phyloP scores from a whole-genome alignment of 352 stramenopile species.

The Globisporangium parvum region DNA sequence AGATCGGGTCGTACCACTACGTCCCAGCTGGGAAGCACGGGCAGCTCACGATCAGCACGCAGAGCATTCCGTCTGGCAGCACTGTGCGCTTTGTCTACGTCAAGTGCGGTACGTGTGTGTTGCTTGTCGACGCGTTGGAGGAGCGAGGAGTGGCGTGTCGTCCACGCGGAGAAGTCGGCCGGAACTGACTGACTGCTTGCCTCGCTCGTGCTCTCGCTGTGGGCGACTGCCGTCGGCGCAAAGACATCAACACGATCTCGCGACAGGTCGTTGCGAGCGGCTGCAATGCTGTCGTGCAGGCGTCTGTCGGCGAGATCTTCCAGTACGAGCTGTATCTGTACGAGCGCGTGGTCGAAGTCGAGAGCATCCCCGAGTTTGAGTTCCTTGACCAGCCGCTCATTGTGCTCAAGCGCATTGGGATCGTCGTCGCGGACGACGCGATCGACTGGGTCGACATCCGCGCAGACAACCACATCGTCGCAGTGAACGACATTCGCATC shows the following conservation, averaged over 20 bases:
- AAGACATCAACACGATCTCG: slow-evolving; percentile 84
- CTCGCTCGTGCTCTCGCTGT: neutral
- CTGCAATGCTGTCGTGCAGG: slow-evolving; percentile 79
- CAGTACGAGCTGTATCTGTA: slow-evolving; percentile 87
- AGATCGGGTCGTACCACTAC: slow-evolving; percentile 76
- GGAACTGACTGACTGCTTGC: neutral
- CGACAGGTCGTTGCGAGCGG: slow-evolving; percentile 77
- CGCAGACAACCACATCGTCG: slow-evolving; percentile 83
- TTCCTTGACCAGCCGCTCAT: slow-evolving; percentile 85
- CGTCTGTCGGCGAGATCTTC: slow-evolving; percentile 83
- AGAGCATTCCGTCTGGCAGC: slow-evolving; percentile 56
- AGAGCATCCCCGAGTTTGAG: slow-evolving; percentile 83
- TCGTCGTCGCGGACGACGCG: slow-evolving; percentile 53
- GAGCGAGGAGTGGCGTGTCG: no score
- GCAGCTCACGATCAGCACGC: slow-evolving; percentile 73
- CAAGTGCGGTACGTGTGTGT: slow-evolving; percentile 61
- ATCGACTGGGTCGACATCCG: slow-evolving; percentile 81
- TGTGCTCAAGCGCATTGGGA: slow-evolving; percentile 81
- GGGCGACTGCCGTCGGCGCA: neutral
- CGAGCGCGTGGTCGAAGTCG: slow-evolving; percentile 82
- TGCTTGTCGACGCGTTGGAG: no score
- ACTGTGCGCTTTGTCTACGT: slow-evolving; percentile 84
- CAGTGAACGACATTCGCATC: slow-evolving; percentile 83
- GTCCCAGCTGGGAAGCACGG: slow-evolving; percentile 55
- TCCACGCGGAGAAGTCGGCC: no score